Percentiles rank a stretch among this genome's conserved stretches.
Evolutionary conservation across 192 early-diverging fungal genomes (phyloP).

Genomic region (Gaertneriomyces sp.): DNA sequence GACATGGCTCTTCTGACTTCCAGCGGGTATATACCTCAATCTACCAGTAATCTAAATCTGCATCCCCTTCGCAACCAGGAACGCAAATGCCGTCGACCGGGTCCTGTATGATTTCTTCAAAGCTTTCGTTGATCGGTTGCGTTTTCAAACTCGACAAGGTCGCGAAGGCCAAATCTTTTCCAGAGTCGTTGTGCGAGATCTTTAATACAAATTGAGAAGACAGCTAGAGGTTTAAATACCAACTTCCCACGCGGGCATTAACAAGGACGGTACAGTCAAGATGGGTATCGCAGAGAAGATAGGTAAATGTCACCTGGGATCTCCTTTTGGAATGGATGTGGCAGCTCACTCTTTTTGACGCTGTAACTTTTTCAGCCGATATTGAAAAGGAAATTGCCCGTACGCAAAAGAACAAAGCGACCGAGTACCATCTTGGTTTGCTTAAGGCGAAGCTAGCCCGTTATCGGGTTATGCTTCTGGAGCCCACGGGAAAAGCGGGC

Average conservation of each 20-base stretch:
- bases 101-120: no score
- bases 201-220: no score
- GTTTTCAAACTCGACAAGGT: no score
- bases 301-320: slow-evolving; percentile 19
- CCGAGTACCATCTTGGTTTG: slow-evolving; percentile 97
- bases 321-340: slow-evolving; percentile 11
- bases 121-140: no score
- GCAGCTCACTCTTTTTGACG: neutral
- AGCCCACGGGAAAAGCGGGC: slow-evolving; percentile 45
- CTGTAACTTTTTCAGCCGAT: slow-evolving; percentile 16
- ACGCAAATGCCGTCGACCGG: no score
- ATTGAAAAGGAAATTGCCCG: slow-evolving; percentile 59
- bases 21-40: no score
- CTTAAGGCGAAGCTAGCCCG: slow-evolving; percentile 91
- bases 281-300: slow-evolving; percentile 51
- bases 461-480: slow-evolving; percentile 48
- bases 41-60: no score
- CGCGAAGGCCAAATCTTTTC: no score
- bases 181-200: no score
- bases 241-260: no score
- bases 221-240: no score
- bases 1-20: slow-evolving; percentile 10
- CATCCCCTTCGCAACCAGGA: no score
- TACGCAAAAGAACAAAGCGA: slow-evolving; percentile 98
- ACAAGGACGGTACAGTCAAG: neutral